A percentile compares a stretch with the other conserved stretches of the same genome.
These are phyloP conservation scores for Coemansia sp. DNA, from an alignment of 192 early-diverging fungal species.

Conservation along the genomic window DNA sequence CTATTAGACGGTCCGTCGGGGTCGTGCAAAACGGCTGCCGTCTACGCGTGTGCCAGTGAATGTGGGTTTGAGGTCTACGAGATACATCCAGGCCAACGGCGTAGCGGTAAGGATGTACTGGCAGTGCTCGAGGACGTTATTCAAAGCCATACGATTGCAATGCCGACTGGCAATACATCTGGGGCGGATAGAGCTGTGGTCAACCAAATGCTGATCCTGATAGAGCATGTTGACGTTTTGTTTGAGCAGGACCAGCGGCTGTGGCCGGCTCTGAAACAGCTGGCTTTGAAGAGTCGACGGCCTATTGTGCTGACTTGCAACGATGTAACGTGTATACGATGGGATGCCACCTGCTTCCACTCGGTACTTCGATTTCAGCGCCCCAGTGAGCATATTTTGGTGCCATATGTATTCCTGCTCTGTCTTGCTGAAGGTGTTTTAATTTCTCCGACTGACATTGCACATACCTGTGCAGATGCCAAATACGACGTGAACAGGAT, in stretches of 20 bases:
- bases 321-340: constrained; percentile 31
- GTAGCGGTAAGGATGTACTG: constrained; percentile 72
- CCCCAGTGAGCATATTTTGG: constrained; percentile 28
- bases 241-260: constrained; percentile 82
- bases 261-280: constrained; percentile 67
- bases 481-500: constrained; percentile 41
- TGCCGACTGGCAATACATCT: constrained; percentile 5
- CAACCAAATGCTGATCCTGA: constrained; percentile 69
- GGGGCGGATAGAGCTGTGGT: constrained; percentile 5
- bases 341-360: constrained; percentile 32
- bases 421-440: constrained; percentile 38
- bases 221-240: constrained; percentile 81
- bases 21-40: constrained; percentile 70
- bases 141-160: constrained; percentile 68
- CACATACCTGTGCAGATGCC: constrained; percentile 14
- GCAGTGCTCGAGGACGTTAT: constrained; percentile 68
- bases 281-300: constrained; percentile 69
- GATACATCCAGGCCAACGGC: constrained; percentile 64
- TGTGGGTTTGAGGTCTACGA: constrained; percentile 76
- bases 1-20: constrained; percentile 69
- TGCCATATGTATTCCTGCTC: constrained; percentile 46
- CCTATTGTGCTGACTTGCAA: constrained; percentile 86
- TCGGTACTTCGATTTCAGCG: constrained; percentile 35
- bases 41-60: constrained; percentile 72
- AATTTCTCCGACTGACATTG: constrained; percentile 24